These are phyloP conservation scores for Trichoderma sp. DNA, from an alignment of 2,329 filamentous ascomycete species.

Conservation along the genomic window DNA sequence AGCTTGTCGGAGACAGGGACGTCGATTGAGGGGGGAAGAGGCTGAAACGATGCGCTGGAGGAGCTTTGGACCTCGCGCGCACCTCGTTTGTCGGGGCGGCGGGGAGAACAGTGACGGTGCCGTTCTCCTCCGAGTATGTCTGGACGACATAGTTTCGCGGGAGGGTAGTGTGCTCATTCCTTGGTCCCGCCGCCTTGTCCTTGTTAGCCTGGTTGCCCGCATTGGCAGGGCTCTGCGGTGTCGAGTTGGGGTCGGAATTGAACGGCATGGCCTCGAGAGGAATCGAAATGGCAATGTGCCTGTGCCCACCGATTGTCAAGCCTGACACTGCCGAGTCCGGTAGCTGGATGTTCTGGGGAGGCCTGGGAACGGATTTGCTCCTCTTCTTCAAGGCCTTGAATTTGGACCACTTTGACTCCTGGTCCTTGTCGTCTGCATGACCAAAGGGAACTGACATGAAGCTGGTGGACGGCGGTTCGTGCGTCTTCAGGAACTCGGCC, in stretches of 20 bases:
- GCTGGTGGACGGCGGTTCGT: constrained; percentile 53
- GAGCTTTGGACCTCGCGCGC: background rate
- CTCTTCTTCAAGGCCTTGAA: constrained; percentile 46
- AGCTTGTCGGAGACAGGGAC: background rate
- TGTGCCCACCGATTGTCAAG: constrained; percentile 55
- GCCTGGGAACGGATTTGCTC: constrained; percentile 42
- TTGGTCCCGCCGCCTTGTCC: background rate
- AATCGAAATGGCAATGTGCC: constrained; percentile 64
- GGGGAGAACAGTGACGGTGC: constrained; percentile 42
- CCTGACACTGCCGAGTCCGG: constrained; percentile 60
- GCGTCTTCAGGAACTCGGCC: constrained; percentile 54
- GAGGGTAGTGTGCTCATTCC: background rate
- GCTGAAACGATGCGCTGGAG: constrained; percentile 5
- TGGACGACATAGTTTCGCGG: constrained; percentile 34
- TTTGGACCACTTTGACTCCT: constrained; percentile 46
- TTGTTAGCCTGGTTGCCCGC: constrained; percentile 27
- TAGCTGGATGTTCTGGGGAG: constrained; percentile 44
- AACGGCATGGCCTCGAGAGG: constrained; percentile 54
- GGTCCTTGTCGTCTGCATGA: constrained; percentile 36
- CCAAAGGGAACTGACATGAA: constrained; percentile 51
- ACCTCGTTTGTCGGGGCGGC: background rate
- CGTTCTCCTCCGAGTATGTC: constrained; percentile 42
- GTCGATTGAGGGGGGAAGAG: background rate
- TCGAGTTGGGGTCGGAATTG: constrained; percentile 36
- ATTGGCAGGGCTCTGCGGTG: constrained; percentile 42